phyloP scores from a whole-genome alignment of 305 asterid species.

The Solanum hybrid region DNA sequence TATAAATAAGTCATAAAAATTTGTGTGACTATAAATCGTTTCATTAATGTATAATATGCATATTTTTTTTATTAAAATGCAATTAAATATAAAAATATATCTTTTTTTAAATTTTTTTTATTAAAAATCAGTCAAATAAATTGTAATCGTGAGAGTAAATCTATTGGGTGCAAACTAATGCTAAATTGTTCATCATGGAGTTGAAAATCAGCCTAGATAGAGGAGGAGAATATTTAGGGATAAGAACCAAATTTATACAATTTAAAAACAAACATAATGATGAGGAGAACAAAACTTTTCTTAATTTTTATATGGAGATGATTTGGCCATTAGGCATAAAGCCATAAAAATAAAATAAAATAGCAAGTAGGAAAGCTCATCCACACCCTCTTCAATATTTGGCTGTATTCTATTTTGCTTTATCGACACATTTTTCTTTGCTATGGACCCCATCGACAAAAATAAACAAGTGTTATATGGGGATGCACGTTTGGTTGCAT shows the following conservation, averaged over 20 bases:
- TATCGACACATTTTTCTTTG: conserved; percentile 18
- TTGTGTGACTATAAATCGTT: too few relatives aligned
- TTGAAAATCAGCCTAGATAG: background rate
- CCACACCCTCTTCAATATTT: background rate
- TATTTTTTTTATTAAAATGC: too few relatives aligned
- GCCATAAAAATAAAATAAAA: background rate
- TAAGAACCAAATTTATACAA: background rate
- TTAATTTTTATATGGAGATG: background rate
- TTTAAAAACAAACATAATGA: background rate
- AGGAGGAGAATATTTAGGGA: background rate
- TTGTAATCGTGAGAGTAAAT: background rate
- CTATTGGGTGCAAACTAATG: background rate
- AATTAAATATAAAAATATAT: too few relatives aligned
- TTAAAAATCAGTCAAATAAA: background rate
- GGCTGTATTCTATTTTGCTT: conserved; percentile 2
- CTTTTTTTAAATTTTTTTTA: too few relatives aligned
- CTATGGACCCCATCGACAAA: conserved; percentile 25
- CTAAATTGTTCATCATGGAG: background rate
- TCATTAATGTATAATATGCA: too few relatives aligned
- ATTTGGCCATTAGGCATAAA: background rate
- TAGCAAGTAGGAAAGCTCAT: background rate
- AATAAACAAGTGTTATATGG: background rate
- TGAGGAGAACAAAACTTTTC: background rate
- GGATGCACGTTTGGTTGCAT: conserved; percentile 1
- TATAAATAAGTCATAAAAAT: too few relatives aligned